Evolutionary conservation across 805 yeast species (phyloP).

Genomic region (Metschnikowia peoriensis): DNA sequence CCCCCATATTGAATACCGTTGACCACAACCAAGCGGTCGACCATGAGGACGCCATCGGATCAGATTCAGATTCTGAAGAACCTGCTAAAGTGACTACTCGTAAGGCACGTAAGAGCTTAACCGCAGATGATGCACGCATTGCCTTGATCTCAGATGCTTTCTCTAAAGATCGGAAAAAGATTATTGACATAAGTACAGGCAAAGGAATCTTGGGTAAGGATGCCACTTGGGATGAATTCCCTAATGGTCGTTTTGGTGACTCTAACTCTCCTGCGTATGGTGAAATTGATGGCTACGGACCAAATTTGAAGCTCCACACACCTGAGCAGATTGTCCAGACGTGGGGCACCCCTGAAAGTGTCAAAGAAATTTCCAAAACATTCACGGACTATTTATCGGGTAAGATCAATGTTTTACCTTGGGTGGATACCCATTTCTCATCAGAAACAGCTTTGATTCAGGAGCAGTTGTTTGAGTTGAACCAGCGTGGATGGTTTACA

Average conservation of each 20-base stretch:
- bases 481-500: slow-evolving; percentile 74
- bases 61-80: slow-evolving; percentile 36
- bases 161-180: slow-evolving; percentile 46
- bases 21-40: slow-evolving; percentile 26
- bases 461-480: slow-evolving; percentile 80
- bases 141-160: slow-evolving; percentile 27
- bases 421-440: slow-evolving; percentile 83
- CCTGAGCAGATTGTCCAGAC: slow-evolving; percentile 61
- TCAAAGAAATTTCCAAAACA: slow-evolving; percentile 59
- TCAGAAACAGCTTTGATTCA: slow-evolving; percentile 92
- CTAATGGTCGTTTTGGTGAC: slow-evolving; percentile 94
- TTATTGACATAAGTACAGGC: slow-evolving; percentile 79
- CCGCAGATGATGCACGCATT: slow-evolving; percentile 31
- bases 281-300: slow-evolving; percentile 97
- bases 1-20: slow-evolving; percentile 48
- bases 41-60: slow-evolving; percentile 35
- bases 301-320: slow-evolving; percentile 70
- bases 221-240: slow-evolving; percentile 97
- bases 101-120: slow-evolving; percentile 27
- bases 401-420: slow-evolving; percentile 78
- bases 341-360: slow-evolving; percentile 76
- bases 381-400: slow-evolving; percentile 74
- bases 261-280: slow-evolving; percentile 96
- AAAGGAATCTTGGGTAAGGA: slow-evolving; percentile 82
- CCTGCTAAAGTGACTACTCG: slow-evolving; percentile 16